These are phyloP conservation scores for Macroventuria anomochaeta DNA, from an alignment of 2,329 filamentous ascomycete species.

Conservation along the genomic window DNA sequence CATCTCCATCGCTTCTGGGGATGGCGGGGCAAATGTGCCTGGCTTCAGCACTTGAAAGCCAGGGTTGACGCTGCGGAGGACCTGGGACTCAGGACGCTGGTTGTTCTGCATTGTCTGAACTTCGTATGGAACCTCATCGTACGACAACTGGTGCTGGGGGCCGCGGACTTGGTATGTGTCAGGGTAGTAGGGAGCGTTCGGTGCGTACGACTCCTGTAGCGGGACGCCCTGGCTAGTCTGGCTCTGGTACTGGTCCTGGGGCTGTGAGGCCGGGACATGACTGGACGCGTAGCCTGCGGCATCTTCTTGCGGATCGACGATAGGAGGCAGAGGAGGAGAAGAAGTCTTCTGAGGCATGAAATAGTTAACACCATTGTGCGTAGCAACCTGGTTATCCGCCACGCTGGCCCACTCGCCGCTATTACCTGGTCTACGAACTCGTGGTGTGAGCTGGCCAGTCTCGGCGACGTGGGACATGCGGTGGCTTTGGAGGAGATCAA, in stretches of 20 bases:
- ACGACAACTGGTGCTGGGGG: constrained; percentile 46
- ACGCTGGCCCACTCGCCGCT: constrained; percentile 49
- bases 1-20: constrained; percentile 37
- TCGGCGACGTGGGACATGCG: constrained; percentile 59
- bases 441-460: constrained; percentile 56
- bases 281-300: constrained; percentile 15
- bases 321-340: constrained; percentile 40
- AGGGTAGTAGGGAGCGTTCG: constrained; percentile 40
- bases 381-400: constrained; percentile 39
- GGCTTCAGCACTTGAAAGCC: constrained; percentile 51
- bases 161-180: constrained; percentile 48
- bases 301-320: constrained; percentile 22
- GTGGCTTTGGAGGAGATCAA: constrained; percentile 54
- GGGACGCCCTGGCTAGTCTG: constrained; percentile 43
- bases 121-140: constrained; percentile 42
- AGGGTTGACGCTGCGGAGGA: constrained; percentile 52
- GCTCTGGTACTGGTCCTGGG: constrained; percentile 14
- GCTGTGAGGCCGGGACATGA: constrained; percentile 20
- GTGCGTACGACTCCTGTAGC: constrained; percentile 47
- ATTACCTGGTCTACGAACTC: constrained; percentile 47
- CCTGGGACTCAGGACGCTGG: constrained; percentile 37
- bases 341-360: constrained; percentile 48
- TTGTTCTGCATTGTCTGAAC: constrained; percentile 38
- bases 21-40: constrained; percentile 47
- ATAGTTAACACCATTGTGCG: constrained; percentile 47